Evolutionary conservation across 129 eudicot species (phyloP), one percentile per base, ranked within the genome.

Genomic region (Mikania micrantha): DNA sequence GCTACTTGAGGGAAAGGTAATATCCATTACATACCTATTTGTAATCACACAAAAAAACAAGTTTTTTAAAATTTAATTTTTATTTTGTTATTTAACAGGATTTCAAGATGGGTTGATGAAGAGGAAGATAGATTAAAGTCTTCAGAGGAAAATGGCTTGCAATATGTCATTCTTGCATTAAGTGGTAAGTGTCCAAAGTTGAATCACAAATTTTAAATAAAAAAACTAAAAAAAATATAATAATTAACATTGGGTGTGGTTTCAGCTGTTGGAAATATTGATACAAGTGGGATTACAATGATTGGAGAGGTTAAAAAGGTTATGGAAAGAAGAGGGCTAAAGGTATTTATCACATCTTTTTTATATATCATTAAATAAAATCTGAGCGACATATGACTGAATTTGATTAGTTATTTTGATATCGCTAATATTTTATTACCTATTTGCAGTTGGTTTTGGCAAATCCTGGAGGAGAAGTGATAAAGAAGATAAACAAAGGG

Each of bases 261-360:
- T 47, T 64, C 82, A 93, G 98, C 95, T n/a, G 90, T 93, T 47
- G 98, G 88, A 44, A 82, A 87, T 85, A 86, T 93, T 27, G 98
- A 93, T 65, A 86, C 98, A 0, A 93, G 98, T 29, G 98, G 96
- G 59, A 82, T 84, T 61, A 82, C 96, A 69, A 93, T 93, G 98
- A 72, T 93, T 7, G 96, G 86, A 57, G 98, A 93, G 77, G 74
- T 93, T 24, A 84, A 84, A 69, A 86, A 84, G 76, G 71, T 54
- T 39, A 36, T 76, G 22, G 95, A 93, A 53, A 77, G 88, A 67
- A 77, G 90, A 79, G 98, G 84, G 52, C 83, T 93, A 60, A 86
- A 86, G 96, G 97, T 91, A 69, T 5, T 11, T 15, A 6, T 16
- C 7, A 19, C 9, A 57, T 19, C 6, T 31, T 29, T 2, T 64